Evolutionary conservation across 2,329 filamentous ascomycete species (phyloP).

Genomic region (Arthrobotrys sphaeroides): DNA sequence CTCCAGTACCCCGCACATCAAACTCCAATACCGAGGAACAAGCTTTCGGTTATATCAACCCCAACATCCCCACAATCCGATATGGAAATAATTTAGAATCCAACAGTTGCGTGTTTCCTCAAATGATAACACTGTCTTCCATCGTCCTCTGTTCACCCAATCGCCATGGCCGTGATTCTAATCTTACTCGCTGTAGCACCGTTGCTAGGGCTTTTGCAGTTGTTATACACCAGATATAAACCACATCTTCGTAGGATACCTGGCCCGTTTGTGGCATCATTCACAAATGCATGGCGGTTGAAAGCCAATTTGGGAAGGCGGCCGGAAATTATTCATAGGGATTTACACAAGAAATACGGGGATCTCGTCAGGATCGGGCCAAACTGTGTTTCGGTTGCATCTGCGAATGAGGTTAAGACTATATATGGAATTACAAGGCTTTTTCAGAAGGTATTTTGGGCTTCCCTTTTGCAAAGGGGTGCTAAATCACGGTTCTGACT

Average conservation of each 20-base stretch:
- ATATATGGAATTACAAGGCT: conserved; percentile 47
- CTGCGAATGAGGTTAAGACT: conserved; percentile 34
- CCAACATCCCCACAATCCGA: background rate
- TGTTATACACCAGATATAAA: conserved; percentile 36
- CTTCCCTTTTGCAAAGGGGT: background rate
- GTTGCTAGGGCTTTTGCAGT: conserved; percentile 2
- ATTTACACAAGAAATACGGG: conserved; percentile 75
- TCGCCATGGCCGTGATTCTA: conserved; percentile 17
- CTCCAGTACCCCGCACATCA: background rate
- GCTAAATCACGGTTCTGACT: background rate
- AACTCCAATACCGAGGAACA: conserved; percentile 7
- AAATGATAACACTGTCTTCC: background rate
- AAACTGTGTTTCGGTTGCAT: conserved; percentile 30
- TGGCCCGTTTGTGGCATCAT: conserved; percentile 73
- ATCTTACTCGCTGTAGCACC: conserved; percentile 3
- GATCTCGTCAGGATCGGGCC: conserved; percentile 70
- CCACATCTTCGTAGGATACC: conserved; percentile 64
- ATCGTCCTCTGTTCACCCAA: background rate
- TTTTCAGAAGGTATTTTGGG: conserved; percentile 31
- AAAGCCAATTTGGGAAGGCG: conserved; percentile 72
- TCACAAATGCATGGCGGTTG: conserved; percentile 79
- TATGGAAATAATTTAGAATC: background rate
- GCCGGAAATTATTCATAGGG: conserved; percentile 74
- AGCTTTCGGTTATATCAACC: conserved; percentile 20
- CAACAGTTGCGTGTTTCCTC: background rate